Conservation (phyloP, 164 flowering plant genomes). For the Tetrastigma voinierianum region DNA sequence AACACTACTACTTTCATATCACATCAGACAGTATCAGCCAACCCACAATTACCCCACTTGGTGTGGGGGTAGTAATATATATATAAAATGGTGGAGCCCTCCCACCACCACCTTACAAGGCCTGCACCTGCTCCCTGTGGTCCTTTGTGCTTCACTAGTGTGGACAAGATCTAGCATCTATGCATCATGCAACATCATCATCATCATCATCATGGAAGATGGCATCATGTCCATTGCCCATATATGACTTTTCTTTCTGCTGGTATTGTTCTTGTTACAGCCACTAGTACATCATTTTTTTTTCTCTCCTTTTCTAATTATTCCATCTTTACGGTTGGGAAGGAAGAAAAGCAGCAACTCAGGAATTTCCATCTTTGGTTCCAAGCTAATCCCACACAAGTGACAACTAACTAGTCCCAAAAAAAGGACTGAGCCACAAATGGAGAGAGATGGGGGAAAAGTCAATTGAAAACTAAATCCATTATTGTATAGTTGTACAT, state of each 20-base stretch:
- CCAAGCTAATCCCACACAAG: too few species aligned
- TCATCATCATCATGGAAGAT: too few species aligned
- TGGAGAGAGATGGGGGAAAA: too few species aligned
- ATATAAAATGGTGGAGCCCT: slow-evolving; percentile 17
- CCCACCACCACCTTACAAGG: slow-evolving; percentile 13
- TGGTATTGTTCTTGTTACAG: background rate
- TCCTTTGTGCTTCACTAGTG: slow-evolving; percentile 32
- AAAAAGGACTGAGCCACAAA: too few species aligned
- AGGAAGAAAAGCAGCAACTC: too few species aligned
- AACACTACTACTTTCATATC: slow-evolving; percentile 20
- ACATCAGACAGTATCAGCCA: slow-evolving; percentile 20
- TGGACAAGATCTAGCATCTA: slow-evolving; percentile 41
- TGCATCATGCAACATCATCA: slow-evolving; percentile 10
- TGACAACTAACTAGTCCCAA: too few species aligned
- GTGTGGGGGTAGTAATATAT: background rate
- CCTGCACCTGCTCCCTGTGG: slow-evolving; percentile 18
- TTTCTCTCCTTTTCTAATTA: background rate
- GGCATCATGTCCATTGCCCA: slow-evolving; percentile 7
- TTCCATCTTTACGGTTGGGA: background rate
- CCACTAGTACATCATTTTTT: background rate
- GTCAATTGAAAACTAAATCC: too few species aligned
- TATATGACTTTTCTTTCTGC: background rate
- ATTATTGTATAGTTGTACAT: too few species aligned
- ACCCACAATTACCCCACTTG: slow-evolving; percentile 22
- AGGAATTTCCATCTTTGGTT: too few species aligned